Evolutionary conservation across 805 yeast genomes (phyloP), one percentile per base, ranked within the genome.

Genomic region (Peterozyma toletana): DNA sequence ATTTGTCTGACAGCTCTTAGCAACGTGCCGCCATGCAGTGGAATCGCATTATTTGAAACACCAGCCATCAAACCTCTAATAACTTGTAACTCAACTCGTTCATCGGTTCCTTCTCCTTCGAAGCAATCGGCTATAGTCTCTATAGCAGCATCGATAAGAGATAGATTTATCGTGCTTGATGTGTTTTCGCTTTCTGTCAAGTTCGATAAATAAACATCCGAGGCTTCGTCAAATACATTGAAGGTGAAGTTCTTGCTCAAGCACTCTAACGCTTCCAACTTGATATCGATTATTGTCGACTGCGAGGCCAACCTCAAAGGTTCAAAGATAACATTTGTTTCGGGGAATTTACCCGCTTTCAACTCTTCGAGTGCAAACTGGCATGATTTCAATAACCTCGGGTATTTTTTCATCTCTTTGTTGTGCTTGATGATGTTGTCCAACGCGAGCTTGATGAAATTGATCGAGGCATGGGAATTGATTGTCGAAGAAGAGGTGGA

Each of bases 71-170:
- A 68, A 0, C 97, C 97, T 56, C 95, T 80, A 30, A 91, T 84
- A 11, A 93, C 91, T 64, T 95, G 99, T 45, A 93, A 66, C 66
- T 95, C 99, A 31, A 95, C 78, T 45, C 75, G 80, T 18, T 86
- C 86, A 58, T 90, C 95, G 0, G 98, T 88, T 1, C 89, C 88
- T 61, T 93, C 99, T 35, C 95, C 95, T 48, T 83, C 86, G 60
- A 87, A 91, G 51, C 95, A 85, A 21, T 83, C 79, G 18, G 93
- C 78, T 17, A 90, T 86, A 13, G 89, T 85, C 50, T 83, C 84
- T 36, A 91, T 85, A 0, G 95, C 88, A 18, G 85, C 84, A 58
- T 86, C 93, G 30, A 93, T 80, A 57, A 21, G 60, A 5, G 27
- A 21, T 21, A 21, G 7, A 56, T 30, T 53, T 51, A 21, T 41